These are phyloP conservation scores for Pseudogymnoascus sp. DNA, from an alignment of 2,329 filamentous ascomycete species.

Conservation along the genomic window DNA sequence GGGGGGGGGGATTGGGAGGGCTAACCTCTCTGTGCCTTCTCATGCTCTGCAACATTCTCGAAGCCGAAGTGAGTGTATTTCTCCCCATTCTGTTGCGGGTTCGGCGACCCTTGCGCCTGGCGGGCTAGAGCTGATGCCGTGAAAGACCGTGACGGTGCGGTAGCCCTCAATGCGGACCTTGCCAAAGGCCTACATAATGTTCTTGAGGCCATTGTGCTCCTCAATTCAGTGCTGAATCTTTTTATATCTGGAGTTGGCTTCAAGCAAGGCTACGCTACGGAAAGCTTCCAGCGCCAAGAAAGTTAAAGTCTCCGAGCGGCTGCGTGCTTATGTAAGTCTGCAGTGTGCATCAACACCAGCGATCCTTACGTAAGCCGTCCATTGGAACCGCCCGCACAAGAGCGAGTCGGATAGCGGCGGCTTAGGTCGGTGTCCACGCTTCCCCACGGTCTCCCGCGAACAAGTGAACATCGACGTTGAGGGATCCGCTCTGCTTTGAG, in stretches of 20 bases:
- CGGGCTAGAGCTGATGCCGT: slow-evolving; percentile 14
- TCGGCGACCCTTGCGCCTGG: slow-evolving; percentile 14
- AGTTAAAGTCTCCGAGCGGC: neutral
- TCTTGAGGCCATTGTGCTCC: slow-evolving; percentile 21
- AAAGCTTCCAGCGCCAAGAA: slow-evolving; percentile 5
- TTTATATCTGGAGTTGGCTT: slow-evolving; percentile 3
- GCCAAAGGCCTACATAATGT: slow-evolving; percentile 19
- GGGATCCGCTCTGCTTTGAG: slow-evolving; percentile 9
- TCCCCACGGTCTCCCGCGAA: slow-evolving; percentile 3
- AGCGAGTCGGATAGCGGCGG: slow-evolving; percentile 8
- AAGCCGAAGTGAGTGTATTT: slow-evolving; percentile 31
- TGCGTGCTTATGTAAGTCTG: neutral
- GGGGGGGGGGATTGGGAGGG: neutral
- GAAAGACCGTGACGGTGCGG: slow-evolving; percentile 14
- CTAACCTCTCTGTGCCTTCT: slow-evolving; percentile 30
- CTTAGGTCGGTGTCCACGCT: slow-evolving; percentile 5
- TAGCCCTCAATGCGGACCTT: slow-evolving; percentile 12
- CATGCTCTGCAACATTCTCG: slow-evolving; percentile 28
- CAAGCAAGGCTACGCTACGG: slow-evolving; percentile 6
- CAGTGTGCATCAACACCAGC: neutral
- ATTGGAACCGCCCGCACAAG: neutral
- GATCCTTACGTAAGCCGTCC: neutral
- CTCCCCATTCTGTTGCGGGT: slow-evolving; percentile 21
- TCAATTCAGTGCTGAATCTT: slow-evolving; percentile 3
- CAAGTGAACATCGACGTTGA: slow-evolving; percentile 6